A percentile compares a stretch with the other conserved stretches of the same genome.
These are phyloP conservation scores for Suhomyces xylopsoci DNA, from an alignment of 805 yeast species.

Conservation along the genomic window DNA sequence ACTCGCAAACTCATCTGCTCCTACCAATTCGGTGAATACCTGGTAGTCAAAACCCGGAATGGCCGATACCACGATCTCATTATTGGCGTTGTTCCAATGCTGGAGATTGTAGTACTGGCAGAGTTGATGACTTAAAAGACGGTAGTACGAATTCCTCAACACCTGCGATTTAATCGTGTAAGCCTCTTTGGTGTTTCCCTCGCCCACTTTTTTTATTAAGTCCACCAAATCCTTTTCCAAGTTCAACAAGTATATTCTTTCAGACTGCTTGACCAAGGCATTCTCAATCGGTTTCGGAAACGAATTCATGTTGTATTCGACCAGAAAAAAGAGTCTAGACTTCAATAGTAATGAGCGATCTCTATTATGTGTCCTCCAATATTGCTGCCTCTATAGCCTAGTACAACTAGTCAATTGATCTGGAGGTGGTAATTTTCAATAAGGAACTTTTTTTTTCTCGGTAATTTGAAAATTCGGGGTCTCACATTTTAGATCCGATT, in stretches of 20 bases:
- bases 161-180: constrained; percentile 14
- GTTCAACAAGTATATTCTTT: constrained; percentile 17
- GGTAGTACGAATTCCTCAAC: constrained; percentile 65
- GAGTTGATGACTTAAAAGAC: constrained; percentile 65
- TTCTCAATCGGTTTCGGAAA: constrained; percentile 17
- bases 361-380: not conserved
- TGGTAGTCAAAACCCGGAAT: constrained; percentile 14
- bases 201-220: constrained; percentile 12
- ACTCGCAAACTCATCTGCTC: not conserved
- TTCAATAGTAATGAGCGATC: not conserved
- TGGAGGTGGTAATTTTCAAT: not conserved
- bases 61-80: constrained; percentile 22
- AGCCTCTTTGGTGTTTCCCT: not conserved
- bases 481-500: not conserved
- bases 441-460: not conserved
- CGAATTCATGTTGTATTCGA: constrained; percentile 5
- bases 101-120: constrained; percentile 65
- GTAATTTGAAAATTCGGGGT: not conserved
- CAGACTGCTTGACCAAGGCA: constrained; percentile 20
- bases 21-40: constrained; percentile 1
- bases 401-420: not conserved
- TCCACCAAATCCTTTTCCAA: constrained; percentile 19
- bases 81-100: constrained; percentile 37
- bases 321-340: not conserved
- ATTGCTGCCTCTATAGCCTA: not conserved